A percentile compares a stretch with the other conserved stretches of the same genome.
phyloP scores from a whole-genome alignment of 345 rosid species.

The Aegle marmelos region DNA sequence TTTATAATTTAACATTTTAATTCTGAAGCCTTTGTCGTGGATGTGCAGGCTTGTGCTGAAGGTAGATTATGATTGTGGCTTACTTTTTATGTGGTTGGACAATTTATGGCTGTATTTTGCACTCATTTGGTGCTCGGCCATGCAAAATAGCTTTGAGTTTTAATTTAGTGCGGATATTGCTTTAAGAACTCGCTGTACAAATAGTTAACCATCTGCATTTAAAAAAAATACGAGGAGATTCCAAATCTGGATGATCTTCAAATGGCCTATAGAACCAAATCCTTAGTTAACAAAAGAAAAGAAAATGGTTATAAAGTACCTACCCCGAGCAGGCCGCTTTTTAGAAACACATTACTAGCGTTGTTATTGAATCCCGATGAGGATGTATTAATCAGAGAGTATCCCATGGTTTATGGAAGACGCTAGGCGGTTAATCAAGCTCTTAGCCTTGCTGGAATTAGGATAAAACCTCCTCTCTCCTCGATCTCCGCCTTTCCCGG shows the following conservation, averaged over 20 bases:
- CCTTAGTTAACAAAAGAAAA: too few species aligned
- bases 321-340: too few species aligned
- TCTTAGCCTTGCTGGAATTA: constrained; percentile 41
- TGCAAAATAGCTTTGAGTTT: background rate
- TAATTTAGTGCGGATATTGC: too few species aligned
- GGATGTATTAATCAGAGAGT: too few species aligned
- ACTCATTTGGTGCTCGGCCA: background rate
- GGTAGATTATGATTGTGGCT: background rate
- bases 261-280: too few species aligned
- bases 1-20: background rate
- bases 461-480: constrained; percentile 64
- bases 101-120: background rate
- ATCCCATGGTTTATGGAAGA: constrained; percentile 29
- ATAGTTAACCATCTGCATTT: too few species aligned
- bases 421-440: constrained; percentile 44
- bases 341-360: too few species aligned
- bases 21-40: background rate
- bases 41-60: background rate
- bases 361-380: too few species aligned
- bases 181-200: too few species aligned
- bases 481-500: constrained; percentile 45
- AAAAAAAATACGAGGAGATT: too few species aligned
- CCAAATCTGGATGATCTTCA: too few species aligned
- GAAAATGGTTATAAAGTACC: too few species aligned
- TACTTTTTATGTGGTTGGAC: background rate